These are phyloP conservation scores for Solanum rostratum DNA, from an alignment of 257 asterid species.

Conservation along the genomic window DNA sequence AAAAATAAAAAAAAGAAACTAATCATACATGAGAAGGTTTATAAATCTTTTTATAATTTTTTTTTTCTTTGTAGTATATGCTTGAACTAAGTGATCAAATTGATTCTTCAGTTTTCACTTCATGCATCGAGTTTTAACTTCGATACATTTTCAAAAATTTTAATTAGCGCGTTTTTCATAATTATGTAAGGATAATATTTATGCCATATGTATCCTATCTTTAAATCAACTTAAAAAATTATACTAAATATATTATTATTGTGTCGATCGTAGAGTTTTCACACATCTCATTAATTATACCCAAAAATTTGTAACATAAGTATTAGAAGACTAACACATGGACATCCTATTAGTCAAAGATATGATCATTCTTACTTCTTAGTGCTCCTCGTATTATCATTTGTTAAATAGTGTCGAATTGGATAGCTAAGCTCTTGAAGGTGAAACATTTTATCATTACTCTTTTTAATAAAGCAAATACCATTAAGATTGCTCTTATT, in stretches of 20 bases:
- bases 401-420: neutral
- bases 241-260: neutral
- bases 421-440: neutral
- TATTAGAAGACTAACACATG: neutral
- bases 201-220: neutral
- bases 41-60: neutral
- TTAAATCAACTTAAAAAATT: neutral
- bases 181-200: neutral
- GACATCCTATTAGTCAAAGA: neutral
- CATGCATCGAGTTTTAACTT: neutral
- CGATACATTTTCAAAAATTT: neutral
- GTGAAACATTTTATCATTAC: neutral
- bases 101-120: neutral
- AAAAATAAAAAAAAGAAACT: neutral
- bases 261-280: neutral
- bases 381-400: neutral
- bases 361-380: neutral
- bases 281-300: neutral
- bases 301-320: neutral
- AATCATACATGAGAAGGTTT: neutral
- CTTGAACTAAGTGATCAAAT: neutral
- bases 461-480: neutral
- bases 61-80: neutral
- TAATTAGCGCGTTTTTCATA: neutral
- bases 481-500: neutral